phyloP scores from a whole-genome alignment of 768 basidiomycete genomes.

The Mycena polygramma region DNA sequence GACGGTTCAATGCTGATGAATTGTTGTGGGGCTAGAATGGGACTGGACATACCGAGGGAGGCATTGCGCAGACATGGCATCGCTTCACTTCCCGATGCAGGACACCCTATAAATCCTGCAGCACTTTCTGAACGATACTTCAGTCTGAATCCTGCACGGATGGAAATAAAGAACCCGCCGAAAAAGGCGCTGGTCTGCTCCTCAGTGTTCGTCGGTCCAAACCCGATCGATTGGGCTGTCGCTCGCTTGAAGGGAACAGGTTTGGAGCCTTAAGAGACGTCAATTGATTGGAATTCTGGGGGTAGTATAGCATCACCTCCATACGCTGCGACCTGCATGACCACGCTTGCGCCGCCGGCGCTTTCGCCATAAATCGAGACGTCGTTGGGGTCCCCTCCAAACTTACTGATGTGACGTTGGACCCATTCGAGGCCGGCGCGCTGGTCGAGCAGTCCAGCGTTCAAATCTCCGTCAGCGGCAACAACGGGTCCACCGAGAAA shows the following conservation, averaged over 20 bases:
- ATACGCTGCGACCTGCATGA: conserved; percentile 60
- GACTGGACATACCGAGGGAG: conserved; percentile 45
- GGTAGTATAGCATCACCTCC: conserved; percentile 50
- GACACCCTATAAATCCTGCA: conserved; percentile 47
- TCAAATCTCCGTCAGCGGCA: conserved; percentile 54
- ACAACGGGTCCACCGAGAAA: conserved; percentile 49
- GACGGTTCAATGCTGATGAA: background rate
- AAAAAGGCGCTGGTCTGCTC: conserved; percentile 44
- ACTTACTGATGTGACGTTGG: conserved; percentile 50
- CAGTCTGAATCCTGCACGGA: no score
- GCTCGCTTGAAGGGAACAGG: conserved; percentile 55
- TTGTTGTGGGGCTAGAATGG: background rate
- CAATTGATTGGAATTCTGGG: no score
- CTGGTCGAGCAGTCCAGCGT: conserved; percentile 58
- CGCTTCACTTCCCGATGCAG: conserved; percentile 42
- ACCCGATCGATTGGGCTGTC: conserved; percentile 60
- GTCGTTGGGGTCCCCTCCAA: conserved; percentile 50
- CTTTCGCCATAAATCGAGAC: conserved; percentile 55
- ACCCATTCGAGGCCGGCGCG: conserved; percentile 57
- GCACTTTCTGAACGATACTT: conserved; percentile 41
- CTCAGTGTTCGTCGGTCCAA: conserved; percentile 50
- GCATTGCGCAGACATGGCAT: conserved; percentile 54
- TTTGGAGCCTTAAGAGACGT: no score
- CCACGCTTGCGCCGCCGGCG: conserved; percentile 59
- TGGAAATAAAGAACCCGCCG: no score